These are phyloP conservation scores for Ajuga reptans DNA, from an alignment of 305 asterid species.

Conservation along the genomic window DNA sequence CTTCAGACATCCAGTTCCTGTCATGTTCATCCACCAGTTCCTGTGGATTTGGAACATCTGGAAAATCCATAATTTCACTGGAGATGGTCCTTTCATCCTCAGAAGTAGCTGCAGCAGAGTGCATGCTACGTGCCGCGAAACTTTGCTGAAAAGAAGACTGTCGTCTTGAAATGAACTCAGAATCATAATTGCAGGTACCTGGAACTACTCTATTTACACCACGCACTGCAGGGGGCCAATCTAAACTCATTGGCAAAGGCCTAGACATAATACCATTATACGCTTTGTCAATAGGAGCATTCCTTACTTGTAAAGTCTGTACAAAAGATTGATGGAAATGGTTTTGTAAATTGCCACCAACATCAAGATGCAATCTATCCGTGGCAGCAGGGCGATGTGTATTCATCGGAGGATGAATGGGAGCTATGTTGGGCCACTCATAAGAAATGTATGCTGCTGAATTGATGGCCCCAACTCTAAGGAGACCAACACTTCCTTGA, in stretches of 20 bases:
- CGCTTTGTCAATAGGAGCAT: constrained; percentile 59
- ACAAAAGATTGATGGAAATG: constrained; percentile 75
- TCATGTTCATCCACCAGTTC: constrained; percentile 80
- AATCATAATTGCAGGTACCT: constrained; percentile 69
- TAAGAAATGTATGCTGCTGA: constrained; percentile 67
- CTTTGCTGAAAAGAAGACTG: constrained; percentile 67
- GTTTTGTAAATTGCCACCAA: constrained; percentile 82
- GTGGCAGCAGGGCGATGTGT: constrained; percentile 82
- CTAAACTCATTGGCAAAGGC: constrained; percentile 75
- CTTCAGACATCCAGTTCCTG: constrained; percentile 89
- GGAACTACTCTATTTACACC: constrained; percentile 63
- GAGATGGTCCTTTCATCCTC: constrained; percentile 80
- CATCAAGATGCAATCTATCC: constrained; percentile 95
- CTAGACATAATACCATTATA: constrained; percentile 57
- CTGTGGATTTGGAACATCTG: constrained; percentile 54
- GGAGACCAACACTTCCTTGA: constrained; percentile 45
- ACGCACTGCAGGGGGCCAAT: constrained; percentile 79
- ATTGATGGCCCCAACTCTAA: constrained; percentile 53
- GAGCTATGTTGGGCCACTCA: constrained; percentile 87
- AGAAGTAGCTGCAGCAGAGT: constrained; percentile 45
- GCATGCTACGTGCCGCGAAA: constrained; percentile 43
- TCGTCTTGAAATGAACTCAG: constrained; percentile 80
- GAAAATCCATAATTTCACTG: constrained; percentile 53
- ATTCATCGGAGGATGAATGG: constrained; percentile 48
- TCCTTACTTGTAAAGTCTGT: constrained; percentile 64